These are phyloP conservation scores for Mycosphaerella arachidis DNA, from an alignment of 2,329 filamentous ascomycete species.

Conservation along the genomic window DNA sequence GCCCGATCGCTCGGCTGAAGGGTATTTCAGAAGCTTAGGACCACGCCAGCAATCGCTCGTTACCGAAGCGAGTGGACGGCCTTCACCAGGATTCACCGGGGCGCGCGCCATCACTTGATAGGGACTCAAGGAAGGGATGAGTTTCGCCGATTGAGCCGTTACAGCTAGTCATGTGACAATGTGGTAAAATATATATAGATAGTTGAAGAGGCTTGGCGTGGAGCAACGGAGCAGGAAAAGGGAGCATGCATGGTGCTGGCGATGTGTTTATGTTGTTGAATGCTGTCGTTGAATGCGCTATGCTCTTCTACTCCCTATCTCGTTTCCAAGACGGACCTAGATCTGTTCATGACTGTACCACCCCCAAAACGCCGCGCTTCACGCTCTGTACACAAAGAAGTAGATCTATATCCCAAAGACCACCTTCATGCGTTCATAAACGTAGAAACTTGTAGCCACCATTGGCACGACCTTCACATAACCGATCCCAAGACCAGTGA, in stretches of 20 bases:
- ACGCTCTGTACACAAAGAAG: not conserved
- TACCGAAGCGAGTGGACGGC: conserved; percentile 53
- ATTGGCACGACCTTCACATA: conserved; percentile 93
- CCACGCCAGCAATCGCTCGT: conserved; percentile 49
- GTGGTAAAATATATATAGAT: conserved; percentile 1
- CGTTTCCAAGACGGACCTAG: not conserved
- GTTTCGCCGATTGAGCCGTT: conserved; percentile 32
- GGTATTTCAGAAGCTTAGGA: conserved; percentile 51
- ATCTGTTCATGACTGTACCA: not conserved
- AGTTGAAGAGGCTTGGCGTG: too few species aligned
- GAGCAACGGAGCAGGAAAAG: too few species aligned
- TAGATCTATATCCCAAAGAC: conserved; percentile 44
- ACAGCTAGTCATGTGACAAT: conserved; percentile 29
- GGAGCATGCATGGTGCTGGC: too few species aligned
- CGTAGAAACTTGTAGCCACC: conserved; percentile 68
- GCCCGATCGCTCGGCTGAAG: conserved; percentile 58
- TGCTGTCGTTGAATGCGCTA: not conserved
- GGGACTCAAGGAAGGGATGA: conserved; percentile 19
- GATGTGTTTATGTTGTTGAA: not conserved
- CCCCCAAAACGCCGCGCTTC: conserved; percentile 1
- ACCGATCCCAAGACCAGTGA: conserved; percentile 86
- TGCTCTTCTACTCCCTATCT: not conserved
- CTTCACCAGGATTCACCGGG: conserved; percentile 53
- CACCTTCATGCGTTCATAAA: conserved; percentile 61
- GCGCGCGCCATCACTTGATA: conserved; percentile 37